Evolutionary conservation across 2,329 filamentous ascomycete species (phyloP).

Genomic region (Emergomyces africanus): DNA sequence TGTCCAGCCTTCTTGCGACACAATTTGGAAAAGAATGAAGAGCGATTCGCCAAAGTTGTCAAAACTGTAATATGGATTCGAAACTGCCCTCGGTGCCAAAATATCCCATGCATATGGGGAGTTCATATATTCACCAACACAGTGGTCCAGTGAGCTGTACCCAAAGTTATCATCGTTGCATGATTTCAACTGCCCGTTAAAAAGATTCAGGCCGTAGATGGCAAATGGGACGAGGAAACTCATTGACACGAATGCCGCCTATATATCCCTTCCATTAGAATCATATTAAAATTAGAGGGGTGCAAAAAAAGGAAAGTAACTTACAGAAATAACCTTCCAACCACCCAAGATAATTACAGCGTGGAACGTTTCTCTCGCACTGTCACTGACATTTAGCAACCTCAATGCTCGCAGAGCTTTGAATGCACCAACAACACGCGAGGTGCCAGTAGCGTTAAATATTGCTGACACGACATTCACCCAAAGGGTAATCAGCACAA

Average conservation of each 20-base stretch:
- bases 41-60: constrained; percentile 89
- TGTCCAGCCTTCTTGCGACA: constrained; percentile 95
- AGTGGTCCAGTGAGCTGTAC: constrained; percentile 53
- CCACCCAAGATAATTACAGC: constrained; percentile 88
- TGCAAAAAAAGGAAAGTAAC: constrained; percentile 18
- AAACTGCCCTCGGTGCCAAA: constrained; percentile 65
- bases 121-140: constrained; percentile 70
- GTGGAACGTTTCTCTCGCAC: constrained; percentile 89
- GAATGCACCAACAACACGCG: constrained; percentile 86
- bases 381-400: constrained; percentile 90
- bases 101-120: constrained; percentile 75
- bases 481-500: constrained; percentile 89
- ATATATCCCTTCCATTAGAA: constrained; percentile 12
- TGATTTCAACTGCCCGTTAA: constrained; percentile 62
- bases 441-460: constrained; percentile 68
- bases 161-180: constrained; percentile 61
- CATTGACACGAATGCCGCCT: constrained; percentile 82
- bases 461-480: constrained; percentile 81
- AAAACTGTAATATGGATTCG: constrained; percentile 80
- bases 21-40: constrained; percentile 96
- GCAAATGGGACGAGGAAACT: constrained; percentile 93
- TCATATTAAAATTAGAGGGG: not conserved
- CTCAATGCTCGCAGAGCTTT: constrained; percentile 88
- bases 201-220: constrained; percentile 88
- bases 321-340: constrained; percentile 79